Evolutionary conservation across 2,329 filamentous ascomycete genomes (phyloP).

Genomic region (Fusarium bulbicola): DNA sequence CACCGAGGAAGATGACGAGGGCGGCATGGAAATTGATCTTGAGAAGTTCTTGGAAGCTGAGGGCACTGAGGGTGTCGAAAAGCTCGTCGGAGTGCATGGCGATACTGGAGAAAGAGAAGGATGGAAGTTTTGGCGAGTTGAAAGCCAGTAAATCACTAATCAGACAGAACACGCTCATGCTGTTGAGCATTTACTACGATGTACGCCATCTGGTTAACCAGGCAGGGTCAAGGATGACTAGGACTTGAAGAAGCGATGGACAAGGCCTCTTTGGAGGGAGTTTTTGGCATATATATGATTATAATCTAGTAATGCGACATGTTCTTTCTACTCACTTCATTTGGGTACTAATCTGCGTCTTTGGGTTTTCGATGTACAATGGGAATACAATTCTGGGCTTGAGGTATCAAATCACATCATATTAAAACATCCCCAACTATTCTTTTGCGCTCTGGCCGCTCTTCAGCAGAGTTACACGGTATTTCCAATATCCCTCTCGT

Average conservation of each 20-base stretch:
- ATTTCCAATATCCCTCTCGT: slow-evolving; percentile 92
- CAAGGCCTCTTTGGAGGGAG: slow-evolving; percentile 33
- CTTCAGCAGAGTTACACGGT: slow-evolving; percentile 46
- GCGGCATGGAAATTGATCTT: slow-evolving; percentile 91
- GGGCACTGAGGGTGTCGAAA: slow-evolving; percentile 85
- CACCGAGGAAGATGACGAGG: slow-evolving; percentile 77
- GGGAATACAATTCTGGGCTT: background rate
- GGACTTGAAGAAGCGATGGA: slow-evolving; percentile 20
- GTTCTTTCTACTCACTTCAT: slow-evolving; percentile 20
- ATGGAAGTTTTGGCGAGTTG: slow-evolving; percentile 87
- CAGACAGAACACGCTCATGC: background rate
- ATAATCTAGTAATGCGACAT: slow-evolving; percentile 42
- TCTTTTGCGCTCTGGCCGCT: slow-evolving; percentile 1
- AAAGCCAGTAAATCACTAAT: slow-evolving; percentile 49
- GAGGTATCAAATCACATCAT: background rate
- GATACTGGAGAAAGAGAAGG: slow-evolving; percentile 75
- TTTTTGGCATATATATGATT: slow-evolving; percentile 39
- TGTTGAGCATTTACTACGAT: slow-evolving; percentile 21
- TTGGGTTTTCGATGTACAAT: background rate
- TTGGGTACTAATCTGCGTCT: background rate
- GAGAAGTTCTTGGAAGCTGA: slow-evolving; percentile 84
- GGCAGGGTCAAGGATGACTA: slow-evolving; percentile 37
- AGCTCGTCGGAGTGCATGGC: slow-evolving; percentile 81
- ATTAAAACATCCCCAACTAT: background rate
- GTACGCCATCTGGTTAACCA: slow-evolving; percentile 37